Base-by-base conservation (phyloP, 2,329 filamentous ascomycete species). In the Phaeoacremonium minimum region DNA sequence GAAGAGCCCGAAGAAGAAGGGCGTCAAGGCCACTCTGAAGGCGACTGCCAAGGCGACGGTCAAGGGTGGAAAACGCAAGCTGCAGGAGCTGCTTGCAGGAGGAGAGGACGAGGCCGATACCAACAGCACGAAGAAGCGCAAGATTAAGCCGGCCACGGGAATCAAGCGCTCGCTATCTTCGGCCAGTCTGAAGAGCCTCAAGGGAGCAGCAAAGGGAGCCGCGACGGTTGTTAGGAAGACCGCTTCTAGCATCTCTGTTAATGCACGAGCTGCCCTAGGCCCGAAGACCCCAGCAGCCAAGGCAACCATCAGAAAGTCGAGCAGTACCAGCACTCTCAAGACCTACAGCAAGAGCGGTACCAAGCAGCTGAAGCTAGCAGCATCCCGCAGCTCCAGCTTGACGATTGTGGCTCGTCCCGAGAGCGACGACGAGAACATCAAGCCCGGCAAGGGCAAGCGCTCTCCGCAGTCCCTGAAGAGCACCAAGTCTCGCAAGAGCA, bases 51-150 rank as follows among this genome's bases (percentile, higher is more conserved):
- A 67, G 49, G 57, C 52, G 18, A 58, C 56, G 3, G 55, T 65
- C 35, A 75, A 69, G 50, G 63, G 65, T 5, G 64, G 69, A 32
- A 80, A 80, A 60, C 63, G 75, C 41, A 80, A 80, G 60, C 52
- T 77, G 4, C 69, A 72, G 52, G 73, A 77, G 32, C 51, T 74
- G 7, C 54, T 74, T 4, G 69, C 63, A 0, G 65, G 66, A 4
- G 68, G 64, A 6, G 50, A 53, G 11, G 59, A 51, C 1, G 50
- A 51, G n/a, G 45, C 41, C 35, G 42, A 49, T 7, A 48, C 43
- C 26, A 48, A 42, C 37, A 46, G 49, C 19, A 45, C 53, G 15
- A 71, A 66, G 54, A 75, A 70, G 52, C 61, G 61, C 18, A 77
- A 75, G 58, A 66, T 71, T 19, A 61, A 61, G 45, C 48, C 54